These are phyloP conservation scores for Neoconidiobolus thromboides DNA, from an alignment of 371 early-diverging fungal species.

Conservation along the genomic window DNA sequence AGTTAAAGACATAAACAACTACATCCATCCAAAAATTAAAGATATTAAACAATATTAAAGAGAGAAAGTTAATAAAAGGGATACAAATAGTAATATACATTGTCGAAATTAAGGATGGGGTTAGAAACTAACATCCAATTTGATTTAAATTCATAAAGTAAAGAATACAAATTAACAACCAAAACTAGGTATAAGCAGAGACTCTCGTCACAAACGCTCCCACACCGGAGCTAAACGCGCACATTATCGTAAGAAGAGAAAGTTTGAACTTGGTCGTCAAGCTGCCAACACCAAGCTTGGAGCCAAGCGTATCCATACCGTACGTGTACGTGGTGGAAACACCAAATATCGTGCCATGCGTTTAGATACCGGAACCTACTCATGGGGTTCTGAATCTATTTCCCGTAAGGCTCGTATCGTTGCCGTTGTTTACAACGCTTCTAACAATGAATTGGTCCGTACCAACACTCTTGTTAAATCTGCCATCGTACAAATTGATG, in stretches of 20 bases:
- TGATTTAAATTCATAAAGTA: too few species aligned
- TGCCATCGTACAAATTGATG: constrained; percentile 96
- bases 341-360: constrained; percentile 96
- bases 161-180: too few species aligned
- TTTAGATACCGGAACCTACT: constrained; percentile 94
- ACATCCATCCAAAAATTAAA: too few species aligned
- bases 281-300: constrained; percentile 97
- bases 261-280: constrained; percentile 98
- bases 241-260: constrained; percentile 97
- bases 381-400: constrained; percentile 90
- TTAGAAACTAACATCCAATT: too few species aligned
- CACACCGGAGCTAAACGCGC: constrained; percentile 97
- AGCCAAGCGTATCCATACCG: constrained; percentile 78
- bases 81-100: too few species aligned
- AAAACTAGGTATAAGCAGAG: constrained; percentile 77
- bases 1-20: too few species aligned
- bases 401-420: constrained; percentile 93
- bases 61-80: too few species aligned
- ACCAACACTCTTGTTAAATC: constrained; percentile 99
- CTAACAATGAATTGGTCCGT: constrained; percentile 99
- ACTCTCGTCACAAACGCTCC: constrained; percentile 95
- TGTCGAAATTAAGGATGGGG: too few species aligned
- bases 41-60: too few species aligned
- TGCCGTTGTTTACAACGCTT: constrained; percentile 98
- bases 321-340: constrained; percentile 99